Percentiles rank a stretch among this genome's conserved stretches.
Evolutionary conservation across 495 filamentous ascomycete genomes (phyloP).

Genomic region (Aspergillus ellipticus): DNA sequence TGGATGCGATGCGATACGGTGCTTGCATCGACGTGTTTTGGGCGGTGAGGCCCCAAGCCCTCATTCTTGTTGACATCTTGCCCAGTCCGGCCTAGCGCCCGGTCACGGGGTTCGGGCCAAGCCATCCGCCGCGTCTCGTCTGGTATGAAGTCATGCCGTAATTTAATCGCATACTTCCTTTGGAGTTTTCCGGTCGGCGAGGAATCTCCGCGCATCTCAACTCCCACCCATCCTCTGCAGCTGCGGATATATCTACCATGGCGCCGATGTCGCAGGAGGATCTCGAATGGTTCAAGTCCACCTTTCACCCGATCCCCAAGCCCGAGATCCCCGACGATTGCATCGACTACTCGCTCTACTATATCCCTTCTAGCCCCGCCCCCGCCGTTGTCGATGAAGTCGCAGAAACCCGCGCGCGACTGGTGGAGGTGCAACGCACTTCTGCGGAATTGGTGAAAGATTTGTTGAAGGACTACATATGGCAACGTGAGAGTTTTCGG

Average conservation of each 20-base stretch:
- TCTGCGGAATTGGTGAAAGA: slow-evolving; percentile 58
- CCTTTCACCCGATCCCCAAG: slow-evolving; percentile 58
- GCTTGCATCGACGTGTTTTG: slow-evolving; percentile 38
- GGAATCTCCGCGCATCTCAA: neutral
- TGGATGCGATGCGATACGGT: slow-evolving; percentile 5
- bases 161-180: slow-evolving; percentile 7
- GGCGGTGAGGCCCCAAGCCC: slow-evolving; percentile 22
- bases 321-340: slow-evolving; percentile 76
- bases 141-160: slow-evolving; percentile 39
- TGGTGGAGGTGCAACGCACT: slow-evolving; percentile 68
- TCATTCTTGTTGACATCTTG: slow-evolving; percentile 44
- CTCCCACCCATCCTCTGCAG: neutral
- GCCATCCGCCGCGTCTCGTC: slow-evolving; percentile 28
- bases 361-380: slow-evolving; percentile 49
- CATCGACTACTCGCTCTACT: slow-evolving; percentile 79
- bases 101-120: slow-evolving; percentile 22
- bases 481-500: slow-evolving; percentile 80
- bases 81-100: slow-evolving; percentile 29
- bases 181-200: slow-evolving; percentile 6
- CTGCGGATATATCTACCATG: slow-evolving; percentile 23
- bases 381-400: slow-evolving; percentile 45
- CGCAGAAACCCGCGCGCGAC: slow-evolving; percentile 50
- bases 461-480: slow-evolving; percentile 80
- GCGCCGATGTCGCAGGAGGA: slow-evolving; percentile 46
- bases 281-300: slow-evolving; percentile 48